Evolutionary conservation across 768 basidiomycete species (phyloP), one percentile per base, ranked within the genome.

Genomic region (Omphalotus guepiniiformis): DNA sequence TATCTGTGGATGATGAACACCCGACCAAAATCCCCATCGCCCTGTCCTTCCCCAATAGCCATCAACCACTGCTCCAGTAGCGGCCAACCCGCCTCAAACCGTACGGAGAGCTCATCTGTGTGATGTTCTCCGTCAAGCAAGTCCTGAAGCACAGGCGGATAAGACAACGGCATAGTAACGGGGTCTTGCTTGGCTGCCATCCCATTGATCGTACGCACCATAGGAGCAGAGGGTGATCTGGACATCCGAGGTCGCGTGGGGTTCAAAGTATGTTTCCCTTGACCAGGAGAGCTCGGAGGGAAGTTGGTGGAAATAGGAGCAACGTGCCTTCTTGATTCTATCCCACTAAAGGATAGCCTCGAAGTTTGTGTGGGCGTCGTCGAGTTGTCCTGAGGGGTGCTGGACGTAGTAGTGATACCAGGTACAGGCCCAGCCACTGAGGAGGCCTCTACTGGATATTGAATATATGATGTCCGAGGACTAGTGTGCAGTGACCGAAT

Each of bases 51-150:
- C 28, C 88, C 88, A 36, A 79, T 74, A 8, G 69, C 62, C 3
- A 71, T 64, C 37, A 90, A 63, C 86, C 85, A 91, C 48, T 74
- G 75, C 62, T 89, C 83, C 44, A 98, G 68, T 39, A 84, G 67
- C 9, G 82, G 82, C 93, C 92, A 94, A 0, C 87, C 84, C 26
- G 84, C 82, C 53, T 89, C 83, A 56, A 94, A 95, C 51, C 63
- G 76, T 21, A 88, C 82, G 38, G 87, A 85, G 36, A 98, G 67
- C 66, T 97, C 94, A 59, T 98, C 95, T 2, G 90, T 85, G 63
- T 93, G 87, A 62, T 93, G 93, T 47, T 84, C 87, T 7, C 95
- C 96, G 58, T 98, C 85, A 11, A 98, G 71, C 49, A 90, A 62
- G 2, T 70, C 52, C 22, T 74, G 56, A 21, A 93, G 55, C 11